Percentiles rank a stretch among this genome's conserved stretches.
phyloP scores from a whole-genome alignment of 768 basidiomycete species.

The Gyrodon lividus region DNA sequence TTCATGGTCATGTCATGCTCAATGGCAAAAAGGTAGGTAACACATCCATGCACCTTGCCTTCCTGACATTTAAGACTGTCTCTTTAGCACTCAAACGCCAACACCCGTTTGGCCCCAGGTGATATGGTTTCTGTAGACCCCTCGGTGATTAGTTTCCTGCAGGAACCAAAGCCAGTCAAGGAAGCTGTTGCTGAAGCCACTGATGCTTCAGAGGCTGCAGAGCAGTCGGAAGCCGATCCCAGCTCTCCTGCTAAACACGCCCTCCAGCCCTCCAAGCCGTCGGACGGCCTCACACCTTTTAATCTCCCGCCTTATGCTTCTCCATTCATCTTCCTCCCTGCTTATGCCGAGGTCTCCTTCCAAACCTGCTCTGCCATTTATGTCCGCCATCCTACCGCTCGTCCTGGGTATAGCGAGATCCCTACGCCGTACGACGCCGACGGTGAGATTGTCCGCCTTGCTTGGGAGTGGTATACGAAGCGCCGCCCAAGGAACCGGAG shows the following conservation, averaged over 20 bases:
- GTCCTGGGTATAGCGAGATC: conserved; percentile 94
- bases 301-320: conserved; percentile 83
- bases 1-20: conserved; percentile 82
- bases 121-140: conserved; percentile 94
- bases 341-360: conserved; percentile 86
- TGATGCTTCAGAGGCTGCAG: background rate
- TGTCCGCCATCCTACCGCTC: conserved; percentile 93
- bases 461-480: conserved; percentile 95
- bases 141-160: conserved; percentile 70
- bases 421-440: conserved; percentile 96
- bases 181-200: conserved; percentile 4
- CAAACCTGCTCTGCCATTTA: conserved; percentile 88
- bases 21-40: conserved; percentile 83
- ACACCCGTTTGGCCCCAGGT: conserved; percentile 87
- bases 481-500: conserved; percentile 67
- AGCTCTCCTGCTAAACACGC: background rate
- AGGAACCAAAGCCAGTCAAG: conserved; percentile 30
- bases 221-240: background rate
- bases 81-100: conserved; percentile 74
- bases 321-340: conserved; percentile 91
- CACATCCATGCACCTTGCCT: background rate
- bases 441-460: conserved; percentile 85
- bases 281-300: conserved; percentile 62
- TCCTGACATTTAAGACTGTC: background rate
- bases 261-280: conserved; percentile 1